Evolutionary conservation across 495 filamentous ascomycete species (phyloP).

Genomic region (Aspergillus ellipticus): DNA sequence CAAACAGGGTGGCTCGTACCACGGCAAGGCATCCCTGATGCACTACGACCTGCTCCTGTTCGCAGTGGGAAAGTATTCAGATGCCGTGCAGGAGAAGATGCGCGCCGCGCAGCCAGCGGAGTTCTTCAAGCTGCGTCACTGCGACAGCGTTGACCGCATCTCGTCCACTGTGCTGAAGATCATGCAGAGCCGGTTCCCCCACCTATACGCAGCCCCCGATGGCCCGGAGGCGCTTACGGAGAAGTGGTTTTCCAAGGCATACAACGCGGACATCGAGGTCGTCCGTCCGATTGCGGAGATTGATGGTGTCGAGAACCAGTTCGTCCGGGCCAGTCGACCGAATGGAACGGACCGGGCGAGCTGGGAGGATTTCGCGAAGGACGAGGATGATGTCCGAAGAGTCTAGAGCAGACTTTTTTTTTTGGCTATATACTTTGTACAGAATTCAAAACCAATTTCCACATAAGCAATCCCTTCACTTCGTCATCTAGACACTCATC

Average conservation of each 20-base stretch:
- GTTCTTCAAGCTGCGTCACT: slow-evolving; percentile 64
- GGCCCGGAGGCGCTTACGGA: slow-evolving; percentile 31
- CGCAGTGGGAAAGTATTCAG: slow-evolving; percentile 56
- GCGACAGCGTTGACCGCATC: slow-evolving; percentile 70
- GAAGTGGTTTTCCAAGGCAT: slow-evolving; percentile 27
- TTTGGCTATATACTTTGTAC: too few relatives aligned
- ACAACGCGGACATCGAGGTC: slow-evolving; percentile 38
- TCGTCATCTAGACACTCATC: too few relatives aligned
- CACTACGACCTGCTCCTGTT: slow-evolving; percentile 71
- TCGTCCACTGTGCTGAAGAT: slow-evolving; percentile 60
- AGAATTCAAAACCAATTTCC: too few relatives aligned
- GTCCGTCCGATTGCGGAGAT: slow-evolving; percentile 36
- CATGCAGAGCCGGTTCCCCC: slow-evolving; percentile 50
- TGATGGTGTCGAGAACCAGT: slow-evolving; percentile 39
- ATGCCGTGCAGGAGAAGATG: slow-evolving; percentile 53
- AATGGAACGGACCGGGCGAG: slow-evolving; percentile 35
- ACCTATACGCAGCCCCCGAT: slow-evolving; percentile 28
- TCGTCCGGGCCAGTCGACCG: slow-evolving; percentile 38
- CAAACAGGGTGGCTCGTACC: slow-evolving; percentile 59
- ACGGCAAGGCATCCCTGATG: slow-evolving; percentile 58
- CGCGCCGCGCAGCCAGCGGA: slow-evolving; percentile 49
- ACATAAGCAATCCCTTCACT: too few relatives aligned
- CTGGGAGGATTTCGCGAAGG: slow-evolving; percentile 36
- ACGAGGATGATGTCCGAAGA: slow-evolving; percentile 11
- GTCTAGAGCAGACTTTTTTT: too few relatives aligned